Evolutionary conservation across 345 rosid genomes (phyloP).

Genomic region (Streptanthus diversifolius): DNA sequence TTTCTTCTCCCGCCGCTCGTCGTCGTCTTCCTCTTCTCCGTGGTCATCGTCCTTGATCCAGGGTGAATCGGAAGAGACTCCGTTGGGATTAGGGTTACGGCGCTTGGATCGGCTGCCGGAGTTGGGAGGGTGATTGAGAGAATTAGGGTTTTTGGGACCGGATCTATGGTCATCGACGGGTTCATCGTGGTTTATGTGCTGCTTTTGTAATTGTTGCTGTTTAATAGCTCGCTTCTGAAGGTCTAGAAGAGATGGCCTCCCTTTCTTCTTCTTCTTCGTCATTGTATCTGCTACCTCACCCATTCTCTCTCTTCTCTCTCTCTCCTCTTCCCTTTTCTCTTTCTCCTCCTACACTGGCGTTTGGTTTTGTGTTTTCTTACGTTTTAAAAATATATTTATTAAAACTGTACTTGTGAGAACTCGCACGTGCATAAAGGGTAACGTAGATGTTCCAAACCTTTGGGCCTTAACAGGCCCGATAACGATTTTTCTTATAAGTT

Average conservation of each 20-base stretch:
- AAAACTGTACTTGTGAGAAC: background rate
- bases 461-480: too few relatives aligned
- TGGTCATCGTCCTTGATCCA: slow-evolving; percentile 25
- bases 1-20: slow-evolving; percentile 72
- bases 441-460: too few relatives aligned
- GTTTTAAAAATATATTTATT: too few relatives aligned
- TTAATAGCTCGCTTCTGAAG: slow-evolving; percentile 87
- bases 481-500: too few relatives aligned
- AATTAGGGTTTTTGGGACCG: slow-evolving; percentile 54
- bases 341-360: slow-evolving; percentile 29
- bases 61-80: slow-evolving; percentile 28
- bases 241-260: slow-evolving; percentile 92
- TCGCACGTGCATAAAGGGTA: slow-evolving; percentile 21
- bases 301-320: slow-evolving; percentile 27
- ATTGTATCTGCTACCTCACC: slow-evolving; percentile 52
- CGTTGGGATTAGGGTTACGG: slow-evolving; percentile 46
- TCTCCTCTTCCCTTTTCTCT: background rate
- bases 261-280: slow-evolving; percentile 94
- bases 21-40: slow-evolving; percentile 67
- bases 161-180: slow-evolving; percentile 43
- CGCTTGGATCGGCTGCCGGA: slow-evolving; percentile 51
- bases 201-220: slow-evolving; percentile 50
- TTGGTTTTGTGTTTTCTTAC: slow-evolving; percentile 34
- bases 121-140: slow-evolving; percentile 32
- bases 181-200: background rate